Conservation (phyloP, 768 basidiomycete species). For the Trametes cinnabarina region DNA sequence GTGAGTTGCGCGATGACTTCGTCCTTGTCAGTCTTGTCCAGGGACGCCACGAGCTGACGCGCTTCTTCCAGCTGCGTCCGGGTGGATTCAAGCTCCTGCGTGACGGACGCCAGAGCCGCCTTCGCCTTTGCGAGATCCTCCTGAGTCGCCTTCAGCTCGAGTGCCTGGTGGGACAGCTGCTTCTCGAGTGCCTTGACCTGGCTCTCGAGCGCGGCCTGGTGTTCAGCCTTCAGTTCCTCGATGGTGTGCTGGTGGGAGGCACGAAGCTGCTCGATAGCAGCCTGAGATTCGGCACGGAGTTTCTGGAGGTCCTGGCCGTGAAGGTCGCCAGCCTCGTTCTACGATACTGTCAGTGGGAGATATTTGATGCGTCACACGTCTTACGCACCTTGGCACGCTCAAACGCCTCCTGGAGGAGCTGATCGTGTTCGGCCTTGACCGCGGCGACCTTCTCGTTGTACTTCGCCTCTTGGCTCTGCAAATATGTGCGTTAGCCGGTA, state of each 20-base stretch:
- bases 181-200: conserved; percentile 60
- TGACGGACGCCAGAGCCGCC: conserved; percentile 48
- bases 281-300: conserved; percentile 64
- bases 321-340: conserved; percentile 69
- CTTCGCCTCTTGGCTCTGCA: conserved; percentile 64
- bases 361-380: neutral
- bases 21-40: conserved; percentile 44
- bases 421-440: conserved; percentile 63
- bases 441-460: conserved; percentile 65
- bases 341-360: conserved; percentile 12
- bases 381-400: conserved; percentile 68
- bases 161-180: conserved; percentile 53
- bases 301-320: conserved; percentile 71
- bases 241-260: conserved; percentile 58
- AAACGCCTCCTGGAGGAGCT: conserved; percentile 66
- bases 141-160: conserved; percentile 81
- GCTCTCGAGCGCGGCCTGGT: conserved; percentile 56
- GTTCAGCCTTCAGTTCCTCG: conserved; percentile 61
- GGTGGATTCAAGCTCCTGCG: conserved; percentile 53
- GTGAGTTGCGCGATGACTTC: conserved; percentile 55
- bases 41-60: conserved; percentile 42
- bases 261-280: conserved; percentile 68
- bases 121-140: conserved; percentile 83
- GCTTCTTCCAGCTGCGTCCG: conserved; percentile 66
- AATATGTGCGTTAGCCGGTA: neutral